These are phyloP conservation scores for Suillus decipiens DNA, from an alignment of 768 basidiomycete species.

Conservation along the genomic window DNA sequence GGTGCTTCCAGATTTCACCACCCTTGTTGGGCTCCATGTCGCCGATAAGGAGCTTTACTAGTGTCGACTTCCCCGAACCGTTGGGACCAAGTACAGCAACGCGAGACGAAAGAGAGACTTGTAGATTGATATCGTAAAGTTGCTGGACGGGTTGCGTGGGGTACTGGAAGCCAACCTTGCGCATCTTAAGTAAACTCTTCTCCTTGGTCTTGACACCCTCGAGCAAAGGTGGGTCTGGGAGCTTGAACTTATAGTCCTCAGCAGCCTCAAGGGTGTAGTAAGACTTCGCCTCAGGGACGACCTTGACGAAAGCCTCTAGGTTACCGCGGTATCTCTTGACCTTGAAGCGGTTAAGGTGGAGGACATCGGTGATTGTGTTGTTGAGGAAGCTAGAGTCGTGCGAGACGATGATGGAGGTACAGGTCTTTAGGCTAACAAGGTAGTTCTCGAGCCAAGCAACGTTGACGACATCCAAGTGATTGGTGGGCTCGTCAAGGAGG, in stretches of 20 bases:
- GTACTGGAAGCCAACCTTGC: conserved; percentile 97
- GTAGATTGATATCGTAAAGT: conserved; percentile 91
- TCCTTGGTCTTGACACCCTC: conserved; percentile 99
- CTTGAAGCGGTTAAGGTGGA: conserved; percentile 99
- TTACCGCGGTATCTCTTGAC: conserved; percentile 93
- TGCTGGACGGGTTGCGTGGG: conserved; percentile 84
- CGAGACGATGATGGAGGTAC: conserved; percentile 98
- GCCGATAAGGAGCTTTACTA: conserved; percentile 95
- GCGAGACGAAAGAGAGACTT: conserved; percentile 97
- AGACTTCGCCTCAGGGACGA: conserved; percentile 95
- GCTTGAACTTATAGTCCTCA: conserved; percentile 98
- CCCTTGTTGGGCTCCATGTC: conserved; percentile 96
- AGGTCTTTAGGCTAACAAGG: conserved; percentile 81
- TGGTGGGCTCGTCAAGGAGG: conserved; percentile 94
- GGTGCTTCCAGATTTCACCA: conserved; percentile 99
- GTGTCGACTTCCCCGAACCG: conserved; percentile 97
- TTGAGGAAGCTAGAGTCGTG: conserved; percentile 98
- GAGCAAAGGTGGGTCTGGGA: conserved; percentile 94
- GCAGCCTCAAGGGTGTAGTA: conserved; percentile 96
- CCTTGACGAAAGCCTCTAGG: conserved; percentile 91
- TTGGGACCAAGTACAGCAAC: conserved; percentile 98
- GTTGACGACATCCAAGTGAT: conserved; percentile 97
- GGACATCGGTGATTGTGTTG: conserved; percentile 97
- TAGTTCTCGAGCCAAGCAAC: conserved; percentile 97
- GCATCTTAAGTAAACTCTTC: conserved; percentile 96